Evolutionary conservation across 1,139 yeast genomes (phyloP), one percentile per base, ranked within the genome.

Genomic region (Debaryomycetaceae sp.): DNA sequence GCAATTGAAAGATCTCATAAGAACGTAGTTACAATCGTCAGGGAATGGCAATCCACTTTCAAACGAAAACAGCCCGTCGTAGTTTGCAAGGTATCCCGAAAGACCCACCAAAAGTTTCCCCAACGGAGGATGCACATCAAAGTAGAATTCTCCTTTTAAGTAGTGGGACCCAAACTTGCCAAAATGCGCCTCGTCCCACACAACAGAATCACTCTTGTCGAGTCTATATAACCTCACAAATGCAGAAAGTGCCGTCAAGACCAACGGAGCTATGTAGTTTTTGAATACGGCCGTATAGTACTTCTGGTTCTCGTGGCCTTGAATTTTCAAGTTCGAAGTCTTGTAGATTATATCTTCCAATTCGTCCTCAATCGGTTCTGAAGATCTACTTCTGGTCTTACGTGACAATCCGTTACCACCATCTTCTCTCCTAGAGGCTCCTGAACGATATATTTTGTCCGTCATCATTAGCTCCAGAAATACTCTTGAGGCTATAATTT

Each of bases 161-260:
- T 83, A 83, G 47, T 78, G 69, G 3, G 83, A 74, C 5, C 84
- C 86, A 55, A 79, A 79, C 51, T 79, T 78, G 11, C 83, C 85
- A 64, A 86, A 86, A 67, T 87, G 96, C 6, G 96, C 96, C 58
- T 88, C 96, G 63, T 91, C 98, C 99, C 99, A 92, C 6, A 89
- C 83, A 8, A 94, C 97, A 31, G 70, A 63, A 39, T 76, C 65
- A 31, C 85, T 71, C 24, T 67, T 70, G 41, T 81, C 86, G 40
- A 92, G 85, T 29, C 73, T 71, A 52, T 83, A 78, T 34, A 87
- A 70, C 40, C 98, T 75, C 8, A 89, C 73, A 48, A 75, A 75
- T 11, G 86, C 78, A 1, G 95, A 81, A 3, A 84, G 35, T 0
- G 71, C 62, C 0, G 94, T 84, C 31, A 72, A 56, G 2, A 67